A percentile compares a stretch with the other conserved stretches of the same genome.
These are phyloP conservation scores for Penstemon davidsonii DNA, from an alignment of 257 asterid genomes.

Conservation along the genomic window DNA sequence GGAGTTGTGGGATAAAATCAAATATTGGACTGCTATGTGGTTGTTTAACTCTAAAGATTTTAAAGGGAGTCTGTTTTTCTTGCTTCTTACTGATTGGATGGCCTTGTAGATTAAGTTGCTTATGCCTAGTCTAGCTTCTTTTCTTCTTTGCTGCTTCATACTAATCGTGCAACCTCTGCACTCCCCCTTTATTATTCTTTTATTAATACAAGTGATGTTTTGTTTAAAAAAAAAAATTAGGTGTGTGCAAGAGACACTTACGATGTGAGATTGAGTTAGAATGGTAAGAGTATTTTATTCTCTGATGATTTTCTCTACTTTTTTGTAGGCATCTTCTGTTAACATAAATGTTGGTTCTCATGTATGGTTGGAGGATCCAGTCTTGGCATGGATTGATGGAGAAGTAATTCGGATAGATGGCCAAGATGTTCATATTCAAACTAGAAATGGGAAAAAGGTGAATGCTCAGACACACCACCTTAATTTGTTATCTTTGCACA, in stretches of 20 bases:
- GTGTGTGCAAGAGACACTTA: conserved; percentile 10
- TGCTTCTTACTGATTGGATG: too few species aligned
- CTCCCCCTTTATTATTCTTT: too few species aligned
- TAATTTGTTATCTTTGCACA: conserved; percentile 6
- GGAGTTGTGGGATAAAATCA: too few species aligned
- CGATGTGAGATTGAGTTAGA: conserved; percentile 10
- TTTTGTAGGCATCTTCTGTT: conserved; percentile 76
- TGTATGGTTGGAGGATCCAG: conserved; percentile 96
- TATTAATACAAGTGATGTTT: too few species aligned
- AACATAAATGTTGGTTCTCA: conserved; percentile 90
- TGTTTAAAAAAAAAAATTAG: too few species aligned
- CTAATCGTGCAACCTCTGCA: too few species aligned
- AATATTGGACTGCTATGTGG: too few species aligned
- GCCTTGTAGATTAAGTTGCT: too few species aligned
- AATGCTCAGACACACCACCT: conserved; percentile 29
- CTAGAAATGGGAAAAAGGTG: conserved; percentile 79
- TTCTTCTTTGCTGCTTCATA: too few species aligned
- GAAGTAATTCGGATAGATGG: conserved; percentile 75
- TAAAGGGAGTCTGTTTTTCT: too few species aligned
- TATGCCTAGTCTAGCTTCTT: too few species aligned
- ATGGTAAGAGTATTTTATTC: conserved; percentile 3
- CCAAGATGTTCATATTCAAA: conserved; percentile 82
- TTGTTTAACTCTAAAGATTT: too few species aligned
- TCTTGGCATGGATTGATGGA: conserved; percentile 95
- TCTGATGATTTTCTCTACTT: conserved; percentile 22